Evolutionary conservation across 2,329 filamentous ascomycete species (phyloP), one percentile per base, ranked within the genome.

Genomic region (Penicillium sp.): DNA sequence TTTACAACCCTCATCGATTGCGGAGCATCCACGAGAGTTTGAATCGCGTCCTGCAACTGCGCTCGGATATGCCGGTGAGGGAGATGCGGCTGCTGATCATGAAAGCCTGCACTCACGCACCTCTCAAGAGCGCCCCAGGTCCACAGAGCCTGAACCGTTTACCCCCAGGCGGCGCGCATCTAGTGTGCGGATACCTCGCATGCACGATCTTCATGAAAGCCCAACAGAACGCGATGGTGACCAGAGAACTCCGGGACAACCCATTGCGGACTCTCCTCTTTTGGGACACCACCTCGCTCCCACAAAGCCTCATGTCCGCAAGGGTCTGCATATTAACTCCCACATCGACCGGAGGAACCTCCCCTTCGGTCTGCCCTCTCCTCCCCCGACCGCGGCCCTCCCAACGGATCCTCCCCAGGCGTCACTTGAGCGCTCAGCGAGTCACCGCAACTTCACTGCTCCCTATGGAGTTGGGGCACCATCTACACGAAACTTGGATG

Each of bases 361-460:
- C 12, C 56, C 59, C 1, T 58, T 65, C 7, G 58, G 55, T 12
- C 54, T 62, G 31, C 59, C 59, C 18, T 59, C 64, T 13, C 60
- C 64, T 41, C 62, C 64, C n/a, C 58, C 61, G 6, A 57, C 47
- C 20, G 63, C 61, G 18, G 56, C 61, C 27, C 58, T 61, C n/a
- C 58, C 58, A 15, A 55, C 55, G 12, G 50, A 55, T 28, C 61
- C 60, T 13, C 31, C 46, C 6, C 59, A 60, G 12, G 46, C 49
- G 2, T 28, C 49, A 7, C 45, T 49, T 24, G 46, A 47, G 7
- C 53, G 47, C 12, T 25, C 46, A 6, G 31, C 28, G 15, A 42
- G 45, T 25, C 54, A 52, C 15, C 60, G 55, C 8, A 58, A 60
- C 43, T 58, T 46, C 13, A 56, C 55, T 35, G 51, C 61, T 6